These are phyloP conservation scores for Ogataea neopini DNA, from an alignment of 805 yeast genomes.

Conservation along the genomic window DNA sequence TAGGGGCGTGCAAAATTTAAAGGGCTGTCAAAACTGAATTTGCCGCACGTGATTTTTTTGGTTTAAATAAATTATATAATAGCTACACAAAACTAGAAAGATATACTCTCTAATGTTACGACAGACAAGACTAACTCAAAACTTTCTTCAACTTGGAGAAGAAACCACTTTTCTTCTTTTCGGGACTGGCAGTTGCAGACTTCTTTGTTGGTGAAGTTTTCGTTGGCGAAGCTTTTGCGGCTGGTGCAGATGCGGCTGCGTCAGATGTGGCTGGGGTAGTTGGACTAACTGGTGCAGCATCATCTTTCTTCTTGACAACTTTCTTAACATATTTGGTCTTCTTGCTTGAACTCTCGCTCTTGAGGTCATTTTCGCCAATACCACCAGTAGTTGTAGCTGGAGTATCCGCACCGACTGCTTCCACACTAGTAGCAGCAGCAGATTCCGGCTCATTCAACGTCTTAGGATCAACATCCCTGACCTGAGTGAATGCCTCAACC, in stretches of 20 bases:
- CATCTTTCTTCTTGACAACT: constrained; percentile 32
- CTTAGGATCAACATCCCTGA: constrained; percentile 58
- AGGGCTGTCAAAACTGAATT: not conserved
- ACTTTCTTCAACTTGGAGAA: constrained; percentile 44
- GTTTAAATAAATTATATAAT: not conserved
- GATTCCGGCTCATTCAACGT: constrained; percentile 50
- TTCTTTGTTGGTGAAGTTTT: constrained; percentile 14
- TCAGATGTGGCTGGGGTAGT: constrained; percentile 2
- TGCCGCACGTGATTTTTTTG: no score
- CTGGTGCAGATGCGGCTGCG: constrained; percentile 9
- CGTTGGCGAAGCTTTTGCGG: constrained; percentile 11
- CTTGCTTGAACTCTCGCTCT: constrained; percentile 18
- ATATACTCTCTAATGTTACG: not conserved
- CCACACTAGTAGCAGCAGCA: constrained; percentile 39
- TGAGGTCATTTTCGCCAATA: constrained; percentile 30
- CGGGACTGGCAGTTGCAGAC: constrained; percentile 5
- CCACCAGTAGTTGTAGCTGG: constrained; percentile 31
- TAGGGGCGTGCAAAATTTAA: not conserved
- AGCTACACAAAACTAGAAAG: constrained; percentile 2
- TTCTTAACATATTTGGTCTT: constrained; percentile 35
- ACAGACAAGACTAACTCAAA: constrained; percentile 27
- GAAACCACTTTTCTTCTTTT: constrained; percentile 44
- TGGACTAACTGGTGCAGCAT: constrained; percentile 9
- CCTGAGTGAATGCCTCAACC: constrained; percentile 64
- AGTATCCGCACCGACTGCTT: constrained; percentile 21